Base-by-base conservation (phyloP, 352 stramenopile genomes). In the Globisporangium cederbergense region DNA sequence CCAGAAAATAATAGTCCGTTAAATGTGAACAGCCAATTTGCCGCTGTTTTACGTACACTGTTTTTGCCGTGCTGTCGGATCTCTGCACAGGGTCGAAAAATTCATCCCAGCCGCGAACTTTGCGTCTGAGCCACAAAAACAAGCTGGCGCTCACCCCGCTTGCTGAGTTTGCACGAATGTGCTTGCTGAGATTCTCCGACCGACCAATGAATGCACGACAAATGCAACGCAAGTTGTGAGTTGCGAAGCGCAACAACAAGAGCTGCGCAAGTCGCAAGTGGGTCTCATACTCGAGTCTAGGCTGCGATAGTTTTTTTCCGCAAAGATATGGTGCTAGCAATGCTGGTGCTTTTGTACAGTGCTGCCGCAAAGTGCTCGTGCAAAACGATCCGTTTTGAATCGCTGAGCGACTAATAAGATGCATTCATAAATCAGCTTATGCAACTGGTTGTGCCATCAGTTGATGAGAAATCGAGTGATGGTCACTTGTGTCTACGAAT, bases 81-180 rank as follows among this genome's bases (percentile, higher is more conserved):
- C 32, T 62, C 40, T 62, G 28, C 16, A 32, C 56, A 38, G 13
- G 9, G 25, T 18, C 45, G 56, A 62, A 62, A 62, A 54, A 62
- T 62, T 62, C 14, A 30, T 10, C 14, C 25, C 25, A 28, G 4
- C 18, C 16, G 42, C 25, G 20, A 28, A 54, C 57, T 36, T 32
- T 51, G 43, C 28, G 56, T 62, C 56, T 18, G 40, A 62, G 42
- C 56, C 56, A 62, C 42, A 62, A 22, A 60, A 32, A 53, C 42
- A 42, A 61, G 40, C 55, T 60, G 40, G 40, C 13, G 25, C 3
- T 28, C 25, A 28, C 25, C 14, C 2, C 42, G 9, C 34, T 38
- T 38, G 9, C 34, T 38, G 34, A 38, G 34, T 38, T 16, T 46
- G 40, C 40, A 9, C 40, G 40, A 46, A 46, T 18, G 10, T 46